Evolutionary conservation across 192 early-diverging fungal genomes (phyloP).

Genomic region (Coemansia sp.): DNA sequence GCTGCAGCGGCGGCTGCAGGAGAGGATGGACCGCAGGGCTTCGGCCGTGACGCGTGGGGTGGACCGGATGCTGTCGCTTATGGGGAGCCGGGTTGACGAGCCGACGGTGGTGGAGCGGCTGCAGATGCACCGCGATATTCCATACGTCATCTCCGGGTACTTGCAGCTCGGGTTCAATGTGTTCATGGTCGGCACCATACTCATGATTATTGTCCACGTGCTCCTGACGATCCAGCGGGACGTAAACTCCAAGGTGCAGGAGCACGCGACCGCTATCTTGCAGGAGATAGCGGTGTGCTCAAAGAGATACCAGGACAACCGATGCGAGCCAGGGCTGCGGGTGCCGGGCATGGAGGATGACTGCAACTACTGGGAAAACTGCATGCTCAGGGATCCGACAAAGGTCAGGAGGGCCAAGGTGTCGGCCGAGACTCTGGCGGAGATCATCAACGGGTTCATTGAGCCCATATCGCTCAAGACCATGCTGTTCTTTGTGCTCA

Average conservation of each 20-base stretch:
- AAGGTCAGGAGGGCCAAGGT: conserved; percentile 70
- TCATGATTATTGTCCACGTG: conserved; percentile 67
- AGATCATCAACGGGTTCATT: conserved; percentile 79
- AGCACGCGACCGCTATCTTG: conserved; percentile 60
- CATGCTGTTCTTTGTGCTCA: conserved; percentile 59
- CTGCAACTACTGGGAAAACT: conserved; percentile 64
- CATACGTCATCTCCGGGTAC: conserved; percentile 58
- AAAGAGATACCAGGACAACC: conserved; percentile 61
- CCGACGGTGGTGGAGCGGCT: conserved; percentile 28
- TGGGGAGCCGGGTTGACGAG: conserved; percentile 39
- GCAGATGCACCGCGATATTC: conserved; percentile 52
- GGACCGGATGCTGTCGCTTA: conserved; percentile 36
- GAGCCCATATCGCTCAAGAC: conserved; percentile 86
- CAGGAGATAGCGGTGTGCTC: conserved; percentile 64
- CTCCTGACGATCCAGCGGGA: conserved; percentile 71
- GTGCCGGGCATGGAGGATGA: conserved; percentile 59
- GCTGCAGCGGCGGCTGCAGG: conserved; percentile 5
- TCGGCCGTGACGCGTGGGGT: conserved; percentile 29
- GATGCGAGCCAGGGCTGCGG: conserved; percentile 57
- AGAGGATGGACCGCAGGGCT: neutral
- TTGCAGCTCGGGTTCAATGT: conserved; percentile 71
- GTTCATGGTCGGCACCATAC: conserved; percentile 56
- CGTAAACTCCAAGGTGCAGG: conserved; percentile 65
- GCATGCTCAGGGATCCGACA: conserved; percentile 60
- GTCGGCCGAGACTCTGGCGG: conserved; percentile 78